phyloP scores from a whole-genome alignment of 306 rosid species.

The Lathyrus oleraceus region DNA sequence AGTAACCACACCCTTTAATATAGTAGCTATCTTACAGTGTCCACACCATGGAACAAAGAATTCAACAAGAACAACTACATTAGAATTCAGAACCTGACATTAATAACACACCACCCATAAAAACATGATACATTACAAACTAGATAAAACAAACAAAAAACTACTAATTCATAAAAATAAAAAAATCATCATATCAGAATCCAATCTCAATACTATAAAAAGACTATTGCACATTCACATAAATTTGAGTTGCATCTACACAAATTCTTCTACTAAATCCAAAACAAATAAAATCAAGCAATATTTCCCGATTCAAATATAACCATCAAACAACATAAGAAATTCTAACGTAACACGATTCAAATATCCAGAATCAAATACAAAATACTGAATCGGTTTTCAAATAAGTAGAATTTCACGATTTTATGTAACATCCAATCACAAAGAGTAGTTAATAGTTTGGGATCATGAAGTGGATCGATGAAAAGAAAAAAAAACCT shows the following conservation, averaged over 20 bases:
- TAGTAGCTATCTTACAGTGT: constrained; percentile 86
- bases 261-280: no score
- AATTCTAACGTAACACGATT: background rate
- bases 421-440: constrained; percentile 16
- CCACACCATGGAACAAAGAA: constrained; percentile 99
- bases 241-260: no score
- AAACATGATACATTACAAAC: constrained; percentile 20
- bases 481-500: constrained; percentile 42
- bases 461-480: constrained; percentile 30
- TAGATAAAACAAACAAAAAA: no score
- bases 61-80: constrained; percentile 87
- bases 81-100: constrained; percentile 89
- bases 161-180: no score
- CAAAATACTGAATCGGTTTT: constrained; percentile 26
- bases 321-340: no score
- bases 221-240: no score
- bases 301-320: no score
- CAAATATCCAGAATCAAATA: background rate
- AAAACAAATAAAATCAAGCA: no score
- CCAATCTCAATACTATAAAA: no score
- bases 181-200: no score
- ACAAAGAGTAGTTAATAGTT: background rate
- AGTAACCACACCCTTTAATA: constrained; percentile 87
- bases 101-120: constrained; percentile 24
- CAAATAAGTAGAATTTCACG: constrained; percentile 26